phyloP scores from a whole-genome alignment of 2,329 filamentous ascomycete species.

The Ophiostoma sp. region DNA sequence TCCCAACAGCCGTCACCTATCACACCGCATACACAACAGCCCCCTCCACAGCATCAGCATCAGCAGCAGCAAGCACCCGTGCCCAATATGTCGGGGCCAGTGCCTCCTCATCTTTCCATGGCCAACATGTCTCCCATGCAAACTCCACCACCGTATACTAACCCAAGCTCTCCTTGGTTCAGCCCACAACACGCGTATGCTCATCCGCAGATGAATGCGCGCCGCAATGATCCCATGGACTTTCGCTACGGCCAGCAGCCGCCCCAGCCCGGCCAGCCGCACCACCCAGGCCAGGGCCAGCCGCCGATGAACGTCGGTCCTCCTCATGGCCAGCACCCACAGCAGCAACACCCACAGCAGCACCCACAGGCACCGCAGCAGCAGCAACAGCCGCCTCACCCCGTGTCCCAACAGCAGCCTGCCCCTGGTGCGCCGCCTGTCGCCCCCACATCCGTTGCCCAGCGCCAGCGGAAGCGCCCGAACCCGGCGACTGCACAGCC shows the following conservation, averaged over 20 bases:
- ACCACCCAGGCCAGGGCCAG: constrained; percentile 36
- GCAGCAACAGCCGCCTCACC: constrained; percentile 32
- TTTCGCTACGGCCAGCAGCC: constrained; percentile 29
- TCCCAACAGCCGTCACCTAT: constrained; percentile 24
- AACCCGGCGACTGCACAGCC: constrained; percentile 29
- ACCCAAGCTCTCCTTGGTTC: constrained; percentile 35
- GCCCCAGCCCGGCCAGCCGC: constrained; percentile 30
- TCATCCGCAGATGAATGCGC: constrained; percentile 41
- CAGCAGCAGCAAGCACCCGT: constrained; percentile 11
- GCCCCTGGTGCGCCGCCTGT: constrained; percentile 21
- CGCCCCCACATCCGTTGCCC: constrained; percentile 30
- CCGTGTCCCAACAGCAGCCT: constrained; percentile 27
- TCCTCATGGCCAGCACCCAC: constrained; percentile 35
- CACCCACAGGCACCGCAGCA: constrained; percentile 21
- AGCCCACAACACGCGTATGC: constrained; percentile 40
- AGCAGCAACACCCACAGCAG: constrained; percentile 33
- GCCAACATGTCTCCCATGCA: constrained; percentile 10
- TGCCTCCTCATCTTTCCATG: constrained; percentile 5
- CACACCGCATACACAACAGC: constrained; percentile 24
- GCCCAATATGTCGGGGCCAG: constrained; percentile 10
- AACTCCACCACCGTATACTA: constrained; percentile 31
- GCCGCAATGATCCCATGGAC: constrained; percentile 31
- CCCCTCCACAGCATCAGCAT: constrained; percentile 26
- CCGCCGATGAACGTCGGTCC: constrained; percentile 36
- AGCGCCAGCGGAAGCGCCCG: constrained; percentile 40